phyloP scores from a whole-genome alignment of 1,284 basidiomycete species.

The Ustilago cynodontis region DNA sequence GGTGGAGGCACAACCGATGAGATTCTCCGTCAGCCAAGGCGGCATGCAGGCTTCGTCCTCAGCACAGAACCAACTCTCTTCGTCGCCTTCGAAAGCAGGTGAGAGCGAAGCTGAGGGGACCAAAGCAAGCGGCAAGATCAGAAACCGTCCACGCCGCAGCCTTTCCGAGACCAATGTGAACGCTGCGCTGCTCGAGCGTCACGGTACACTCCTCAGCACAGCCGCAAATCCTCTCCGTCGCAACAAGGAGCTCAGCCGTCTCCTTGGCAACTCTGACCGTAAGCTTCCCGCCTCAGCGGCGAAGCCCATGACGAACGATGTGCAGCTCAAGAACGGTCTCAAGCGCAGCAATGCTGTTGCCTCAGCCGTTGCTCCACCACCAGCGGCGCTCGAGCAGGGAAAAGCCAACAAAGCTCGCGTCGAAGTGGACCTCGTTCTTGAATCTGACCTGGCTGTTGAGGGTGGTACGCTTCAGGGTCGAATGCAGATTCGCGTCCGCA shows the following conservation, averaged over 20 bases:
- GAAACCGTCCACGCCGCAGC: conserved; percentile 37
- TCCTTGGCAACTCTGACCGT: conserved; percentile 55
- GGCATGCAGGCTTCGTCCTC: conserved; percentile 5
- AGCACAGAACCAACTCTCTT: conserved; percentile 13
- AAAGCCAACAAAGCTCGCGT: conserved; percentile 77
- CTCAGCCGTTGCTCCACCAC: conserved; percentile 24
- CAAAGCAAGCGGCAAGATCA: conserved; percentile 19
- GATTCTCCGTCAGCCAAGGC: conserved; percentile 22
- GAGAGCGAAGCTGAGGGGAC: background rate
- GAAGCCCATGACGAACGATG: conserved; percentile 10
- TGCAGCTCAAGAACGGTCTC: conserved; percentile 16
- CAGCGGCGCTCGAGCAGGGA: conserved; percentile 62
- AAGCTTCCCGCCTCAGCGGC: conserved; percentile 46
- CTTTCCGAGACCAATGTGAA: conserved; percentile 40
- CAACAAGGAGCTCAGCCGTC: conserved; percentile 58
- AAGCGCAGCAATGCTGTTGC: conserved; percentile 35
- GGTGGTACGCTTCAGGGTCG: conserved; percentile 81
- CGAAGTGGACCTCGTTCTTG: conserved; percentile 84
- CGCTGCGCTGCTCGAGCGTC: conserved; percentile 48
- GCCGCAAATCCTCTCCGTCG: conserved; percentile 56
- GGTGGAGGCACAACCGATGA: conserved; percentile 19
- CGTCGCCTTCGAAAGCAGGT: background rate
- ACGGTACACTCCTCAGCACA: conserved; percentile 56
- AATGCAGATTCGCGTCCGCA: conserved; percentile 79
- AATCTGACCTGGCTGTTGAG: conserved; percentile 83